Evolutionary conservation across 495 filamentous ascomycete species (phyloP).

Genomic region (Clohesyomyces aquaticus): DNA sequence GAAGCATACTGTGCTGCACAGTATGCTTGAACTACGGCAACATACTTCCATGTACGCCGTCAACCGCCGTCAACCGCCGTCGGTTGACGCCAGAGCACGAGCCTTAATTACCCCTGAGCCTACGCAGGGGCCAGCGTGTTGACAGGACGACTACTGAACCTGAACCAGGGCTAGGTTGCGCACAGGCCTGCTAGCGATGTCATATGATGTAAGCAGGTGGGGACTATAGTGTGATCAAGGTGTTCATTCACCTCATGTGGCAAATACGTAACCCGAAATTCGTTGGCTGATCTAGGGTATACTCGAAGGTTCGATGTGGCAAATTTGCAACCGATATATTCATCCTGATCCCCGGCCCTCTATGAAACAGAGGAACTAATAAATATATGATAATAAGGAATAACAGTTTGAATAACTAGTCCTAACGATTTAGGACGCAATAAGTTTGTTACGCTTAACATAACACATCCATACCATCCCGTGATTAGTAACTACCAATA

Average conservation of each 20-base stretch:
- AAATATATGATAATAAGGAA: background rate
- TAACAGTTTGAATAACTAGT: background rate
- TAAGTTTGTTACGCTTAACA: constrained; percentile 7
- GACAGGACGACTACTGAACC: no score
- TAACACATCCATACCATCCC: constrained; percentile 5
- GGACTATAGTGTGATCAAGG: background rate
- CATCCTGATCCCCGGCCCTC: background rate
- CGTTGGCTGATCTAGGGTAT: background rate
- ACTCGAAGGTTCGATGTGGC: background rate
- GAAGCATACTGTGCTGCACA: no score
- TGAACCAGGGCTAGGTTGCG: no score
- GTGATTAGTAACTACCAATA: constrained; percentile 1
- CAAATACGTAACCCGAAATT: background rate
- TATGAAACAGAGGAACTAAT: background rate
- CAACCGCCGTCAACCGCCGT: no score
- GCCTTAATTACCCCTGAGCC: no score
- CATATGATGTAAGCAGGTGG: no score
- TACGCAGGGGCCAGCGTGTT: no score
- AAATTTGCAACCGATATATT: background rate
- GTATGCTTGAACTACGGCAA: no score
- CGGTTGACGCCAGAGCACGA: no score
- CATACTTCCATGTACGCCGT: no score
- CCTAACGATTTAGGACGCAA: background rate
- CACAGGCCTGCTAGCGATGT: no score
- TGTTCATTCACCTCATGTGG: background rate